Conservation (phyloP, 176 grass and related monocot genomes). For the Carex littledalei region DNA sequence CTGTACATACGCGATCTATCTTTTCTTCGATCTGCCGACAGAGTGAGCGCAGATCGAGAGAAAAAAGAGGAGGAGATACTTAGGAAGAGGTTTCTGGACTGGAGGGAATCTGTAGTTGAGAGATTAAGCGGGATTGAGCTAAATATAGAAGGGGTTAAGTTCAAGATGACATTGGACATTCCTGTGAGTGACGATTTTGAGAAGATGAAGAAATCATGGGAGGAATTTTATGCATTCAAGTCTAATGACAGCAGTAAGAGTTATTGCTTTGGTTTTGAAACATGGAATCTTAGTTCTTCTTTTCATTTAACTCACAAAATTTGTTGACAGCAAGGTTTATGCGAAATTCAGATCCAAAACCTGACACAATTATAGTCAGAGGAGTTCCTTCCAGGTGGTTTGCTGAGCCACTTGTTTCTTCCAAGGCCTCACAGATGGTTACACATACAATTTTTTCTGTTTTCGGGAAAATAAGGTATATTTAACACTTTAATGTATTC, state of each 20-base stretch:
- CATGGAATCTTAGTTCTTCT: background rate
- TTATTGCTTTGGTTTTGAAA: conserved; percentile 4
- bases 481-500: background rate
- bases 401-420: conserved; percentile 71
- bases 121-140: conserved; percentile 69
- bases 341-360: conserved; percentile 42
- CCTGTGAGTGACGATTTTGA: conserved; percentile 56
- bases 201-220: conserved; percentile 78
- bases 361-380: conserved; percentile 62
- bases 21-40: conserved; percentile 36
- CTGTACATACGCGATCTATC: conserved; percentile 64
- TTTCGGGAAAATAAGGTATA: conserved; percentile 84
- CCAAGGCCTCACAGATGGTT: conserved; percentile 75
- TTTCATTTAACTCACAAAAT: conserved; percentile 14
- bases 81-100: conserved; percentile 42
- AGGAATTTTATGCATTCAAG: conserved; percentile 75
- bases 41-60: conserved; percentile 24
- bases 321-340: conserved; percentile 10
- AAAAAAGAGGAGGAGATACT: conserved; percentile 35
- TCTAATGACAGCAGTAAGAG: conserved; percentile 45
- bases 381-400: conserved; percentile 93
- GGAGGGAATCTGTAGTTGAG: conserved; percentile 55
- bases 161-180: conserved; percentile 63
- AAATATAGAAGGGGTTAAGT: conserved; percentile 79
- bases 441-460: conserved; percentile 84